A percentile compares a stretch with the other conserved stretches of the same genome.
These are phyloP conservation scores for Hymenoscyphus albidus DNA, from an alignment of 2,329 filamentous ascomycete genomes.

Conservation along the genomic window DNA sequence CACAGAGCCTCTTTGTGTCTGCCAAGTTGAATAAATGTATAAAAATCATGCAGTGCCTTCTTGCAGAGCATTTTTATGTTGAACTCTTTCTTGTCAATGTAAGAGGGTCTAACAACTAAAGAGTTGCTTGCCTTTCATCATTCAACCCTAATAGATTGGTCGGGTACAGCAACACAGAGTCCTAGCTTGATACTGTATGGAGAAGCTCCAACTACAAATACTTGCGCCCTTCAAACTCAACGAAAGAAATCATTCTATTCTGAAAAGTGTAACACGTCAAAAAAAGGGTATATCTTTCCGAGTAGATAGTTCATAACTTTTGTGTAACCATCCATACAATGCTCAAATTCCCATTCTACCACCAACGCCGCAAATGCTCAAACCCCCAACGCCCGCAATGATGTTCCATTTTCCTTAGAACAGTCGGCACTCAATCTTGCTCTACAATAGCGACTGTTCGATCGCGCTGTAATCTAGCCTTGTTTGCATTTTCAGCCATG, in stretches of 20 bases:
- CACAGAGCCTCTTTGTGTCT: too few relatives aligned
- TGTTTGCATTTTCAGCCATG: conserved; percentile 28
- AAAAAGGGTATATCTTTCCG: not conserved
- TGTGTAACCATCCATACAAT: not conserved
- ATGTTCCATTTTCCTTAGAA: not conserved
- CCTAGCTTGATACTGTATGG: not conserved
- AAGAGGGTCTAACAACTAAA: too few relatives aligned
- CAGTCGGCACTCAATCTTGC: not conserved
- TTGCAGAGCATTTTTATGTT: too few relatives aligned
- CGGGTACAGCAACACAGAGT: too few relatives aligned
- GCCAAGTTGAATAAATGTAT: too few relatives aligned
- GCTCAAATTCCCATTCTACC: not conserved
- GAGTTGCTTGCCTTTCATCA: too few relatives aligned
- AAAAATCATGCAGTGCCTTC: too few relatives aligned
- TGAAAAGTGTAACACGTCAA: not conserved
- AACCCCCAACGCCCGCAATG: not conserved
- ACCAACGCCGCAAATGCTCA: not conserved
- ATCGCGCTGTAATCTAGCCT: conserved; percentile 11
- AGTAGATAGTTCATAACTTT: not conserved
- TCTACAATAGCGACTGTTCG: not conserved
- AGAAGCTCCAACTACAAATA: not conserved
- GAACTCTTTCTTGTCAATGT: too few relatives aligned
- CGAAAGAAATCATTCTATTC: not conserved
- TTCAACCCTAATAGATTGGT: too few relatives aligned
- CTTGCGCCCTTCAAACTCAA: not conserved